phyloP scores from a whole-genome alignment of 352 stramenopile species.

The Pythium phragmiticola region DNA sequence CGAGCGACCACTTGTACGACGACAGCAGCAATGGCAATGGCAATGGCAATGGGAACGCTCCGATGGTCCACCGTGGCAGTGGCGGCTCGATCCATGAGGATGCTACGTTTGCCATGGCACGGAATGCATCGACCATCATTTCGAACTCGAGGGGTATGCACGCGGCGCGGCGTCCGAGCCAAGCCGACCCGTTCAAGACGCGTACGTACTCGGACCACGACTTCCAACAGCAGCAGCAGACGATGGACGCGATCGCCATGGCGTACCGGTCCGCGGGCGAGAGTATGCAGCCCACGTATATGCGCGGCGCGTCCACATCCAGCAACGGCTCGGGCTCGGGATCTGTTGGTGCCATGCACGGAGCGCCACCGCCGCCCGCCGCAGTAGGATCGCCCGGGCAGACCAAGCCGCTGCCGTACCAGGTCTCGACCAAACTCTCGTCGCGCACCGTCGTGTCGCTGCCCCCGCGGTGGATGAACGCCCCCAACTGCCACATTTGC shows the following conservation, averaged over 20 bases:
- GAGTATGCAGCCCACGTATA: slow-evolving; percentile 3
- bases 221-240: slow-evolving; percentile 5
- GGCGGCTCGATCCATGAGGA: neutral
- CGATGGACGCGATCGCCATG: slow-evolving; percentile 16
- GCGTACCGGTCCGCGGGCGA: slow-evolving; percentile 16
- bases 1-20: slow-evolving; percentile 52
- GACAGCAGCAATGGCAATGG: slow-evolving; percentile 26
- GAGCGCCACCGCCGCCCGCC: neutral
- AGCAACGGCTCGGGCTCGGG: slow-evolving; percentile 20
- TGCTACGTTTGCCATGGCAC: neutral
- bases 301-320: slow-evolving; percentile 26
- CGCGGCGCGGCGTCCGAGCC: slow-evolving; percentile 33
- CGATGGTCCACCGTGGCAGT: neutral
- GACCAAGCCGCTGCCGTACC: slow-evolving; percentile 37
- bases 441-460: slow-evolving; percentile 52
- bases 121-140: neutral
- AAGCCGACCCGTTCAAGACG: slow-evolving; percentile 43
- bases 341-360: neutral
- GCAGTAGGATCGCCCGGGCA: neutral
- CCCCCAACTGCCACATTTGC: slow-evolving; percentile 82
- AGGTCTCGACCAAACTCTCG: slow-evolving; percentile 37
- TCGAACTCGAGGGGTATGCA: neutral
- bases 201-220: slow-evolving; percentile 73
- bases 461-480: slow-evolving; percentile 82
- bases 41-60: neutral